These are phyloP conservation scores for Zalaria obscura DNA, from an alignment of 2,329 filamentous ascomycete species.

Conservation along the genomic window DNA sequence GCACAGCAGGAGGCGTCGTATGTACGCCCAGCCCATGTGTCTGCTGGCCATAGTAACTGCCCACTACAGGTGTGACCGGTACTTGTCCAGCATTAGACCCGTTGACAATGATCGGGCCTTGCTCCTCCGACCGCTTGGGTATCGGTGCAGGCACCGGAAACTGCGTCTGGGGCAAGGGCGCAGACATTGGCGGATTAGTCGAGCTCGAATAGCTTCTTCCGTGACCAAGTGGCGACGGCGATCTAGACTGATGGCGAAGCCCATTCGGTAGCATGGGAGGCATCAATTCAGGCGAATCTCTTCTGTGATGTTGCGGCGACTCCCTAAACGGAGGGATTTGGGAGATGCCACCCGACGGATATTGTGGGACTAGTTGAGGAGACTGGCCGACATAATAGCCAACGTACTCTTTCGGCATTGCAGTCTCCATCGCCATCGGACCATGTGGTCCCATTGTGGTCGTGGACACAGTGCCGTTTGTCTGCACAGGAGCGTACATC, in stretches of 20 bases:
- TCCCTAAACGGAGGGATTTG: constrained; percentile 19
- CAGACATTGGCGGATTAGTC: constrained; percentile 11
- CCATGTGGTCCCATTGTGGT: constrained; percentile 1
- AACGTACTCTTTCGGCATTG: constrained; percentile 34
- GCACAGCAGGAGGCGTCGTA: too few species aligned
- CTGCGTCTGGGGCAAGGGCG: constrained; percentile 4
- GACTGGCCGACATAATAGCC: constrained; percentile 35
- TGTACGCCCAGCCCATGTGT: too few species aligned
- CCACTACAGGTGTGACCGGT: too few species aligned
- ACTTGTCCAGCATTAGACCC: constrained; percentile 15
- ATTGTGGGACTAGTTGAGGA: constrained; percentile 21
- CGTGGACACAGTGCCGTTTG: constrained; percentile 3
- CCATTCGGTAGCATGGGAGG: constrained; percentile 17
- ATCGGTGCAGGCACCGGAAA: constrained; percentile 3
- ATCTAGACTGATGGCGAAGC: constrained; percentile 23
- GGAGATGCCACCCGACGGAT: constrained; percentile 7
- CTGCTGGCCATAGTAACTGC: too few species aligned
- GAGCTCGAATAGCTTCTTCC: constrained; percentile 23
- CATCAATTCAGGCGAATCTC: constrained; percentile 28
- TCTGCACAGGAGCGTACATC: constrained; percentile 11
- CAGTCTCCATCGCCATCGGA: constrained; percentile 13
- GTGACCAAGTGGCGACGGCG: constrained; percentile 32
- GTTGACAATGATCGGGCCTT: constrained; percentile 27
- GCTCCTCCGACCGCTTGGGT: constrained; percentile 6
- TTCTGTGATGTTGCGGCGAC: constrained; percentile 26